Conservation (phyloP, 352 stramenopile species). For the Globisporangium solare region DNA sequence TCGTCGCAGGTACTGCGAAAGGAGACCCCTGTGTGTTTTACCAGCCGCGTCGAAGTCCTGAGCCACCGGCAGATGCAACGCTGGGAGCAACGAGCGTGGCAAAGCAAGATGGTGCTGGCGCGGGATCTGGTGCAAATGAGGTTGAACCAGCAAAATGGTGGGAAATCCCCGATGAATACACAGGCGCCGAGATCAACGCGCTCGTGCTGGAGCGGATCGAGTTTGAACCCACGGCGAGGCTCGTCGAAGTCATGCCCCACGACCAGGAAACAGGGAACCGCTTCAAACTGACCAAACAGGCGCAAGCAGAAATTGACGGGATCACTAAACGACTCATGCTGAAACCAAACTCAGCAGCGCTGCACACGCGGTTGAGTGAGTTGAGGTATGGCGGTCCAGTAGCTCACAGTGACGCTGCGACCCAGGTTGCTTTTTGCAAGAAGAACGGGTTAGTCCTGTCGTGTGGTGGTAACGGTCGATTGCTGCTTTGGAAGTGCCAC, state of each 20-base stretch:
- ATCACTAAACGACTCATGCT: constrained; percentile 42
- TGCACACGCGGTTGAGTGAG: constrained; percentile 37
- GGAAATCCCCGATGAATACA: constrained; percentile 65
- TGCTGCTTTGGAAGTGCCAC: constrained; percentile 57
- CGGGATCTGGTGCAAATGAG: constrained; percentile 9
- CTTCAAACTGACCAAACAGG: constrained; percentile 55
- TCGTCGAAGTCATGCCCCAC: constrained; percentile 61
- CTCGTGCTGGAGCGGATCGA: constrained; percentile 53
- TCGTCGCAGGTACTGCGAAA: constrained; percentile 58
- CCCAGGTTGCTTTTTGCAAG: constrained; percentile 50
- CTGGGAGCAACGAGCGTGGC: no score
- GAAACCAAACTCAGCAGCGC: constrained; percentile 36
- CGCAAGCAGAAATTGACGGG: constrained; percentile 50
- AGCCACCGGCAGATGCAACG: constrained; percentile 9
- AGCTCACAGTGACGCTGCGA: constrained; percentile 36
- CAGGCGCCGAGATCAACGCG: constrained; percentile 57
- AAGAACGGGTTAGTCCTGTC: constrained; percentile 56
- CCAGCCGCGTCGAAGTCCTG: constrained; percentile 39
- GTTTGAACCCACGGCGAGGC: constrained; percentile 49
- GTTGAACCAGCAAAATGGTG: constrained; percentile 64
- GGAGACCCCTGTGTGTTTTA: constrained; percentile 69
- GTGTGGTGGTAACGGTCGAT: constrained; percentile 35
- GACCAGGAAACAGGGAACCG: constrained; percentile 59
- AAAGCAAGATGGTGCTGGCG: neutral
- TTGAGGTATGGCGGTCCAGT: constrained; percentile 51